Percentiles rank a stretch among this genome's conserved stretches.
phyloP scores from a whole-genome alignment of 2,329 filamentous ascomycete genomes.

The Verticillium klebahnii region DNA sequence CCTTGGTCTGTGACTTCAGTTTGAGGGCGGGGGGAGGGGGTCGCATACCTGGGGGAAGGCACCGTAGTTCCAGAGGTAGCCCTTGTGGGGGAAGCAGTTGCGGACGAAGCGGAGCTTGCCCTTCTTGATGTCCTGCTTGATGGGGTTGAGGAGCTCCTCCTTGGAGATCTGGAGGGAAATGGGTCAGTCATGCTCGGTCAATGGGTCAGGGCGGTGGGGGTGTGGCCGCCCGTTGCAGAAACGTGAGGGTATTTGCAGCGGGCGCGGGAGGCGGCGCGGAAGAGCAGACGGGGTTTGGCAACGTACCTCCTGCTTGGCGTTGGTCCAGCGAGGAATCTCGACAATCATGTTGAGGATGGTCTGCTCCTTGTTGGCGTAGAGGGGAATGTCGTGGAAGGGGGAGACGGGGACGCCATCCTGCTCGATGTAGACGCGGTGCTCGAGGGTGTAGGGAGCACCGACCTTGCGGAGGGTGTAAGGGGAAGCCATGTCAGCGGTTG shows the following conservation, averaged over 20 bases:
- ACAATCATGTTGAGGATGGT: slow-evolving; percentile 98
- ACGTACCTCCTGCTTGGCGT: slow-evolving; percentile 96
- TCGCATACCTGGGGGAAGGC: slow-evolving; percentile 87
- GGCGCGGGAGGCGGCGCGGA: slow-evolving; percentile 2
- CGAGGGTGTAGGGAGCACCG: slow-evolving; percentile 84
- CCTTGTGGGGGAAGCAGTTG: slow-evolving; percentile 99
- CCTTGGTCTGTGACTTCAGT: not conserved
- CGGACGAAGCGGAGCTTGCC: slow-evolving; percentile 98
- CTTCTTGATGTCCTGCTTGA: slow-evolving; percentile 99
- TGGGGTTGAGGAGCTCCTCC: slow-evolving; percentile 96
- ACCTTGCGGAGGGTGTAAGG: slow-evolving; percentile 80
- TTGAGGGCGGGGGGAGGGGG: not conserved
- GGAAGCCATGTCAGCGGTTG: slow-evolving; percentile 44
- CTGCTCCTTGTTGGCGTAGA: slow-evolving; percentile 95
- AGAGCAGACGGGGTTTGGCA: not conserved
- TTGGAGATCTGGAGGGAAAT: slow-evolving; percentile 77
- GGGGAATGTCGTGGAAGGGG: slow-evolving; percentile 96
- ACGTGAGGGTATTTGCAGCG: not conserved
- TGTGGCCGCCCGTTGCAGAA: not conserved
- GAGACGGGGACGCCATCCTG: slow-evolving; percentile 93
- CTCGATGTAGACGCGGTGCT: slow-evolving; percentile 97
- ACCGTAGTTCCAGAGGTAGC: slow-evolving; percentile 99
- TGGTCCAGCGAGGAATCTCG: slow-evolving; percentile 99
- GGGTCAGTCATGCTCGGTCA: slow-evolving; percentile 2
- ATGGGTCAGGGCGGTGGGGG: slow-evolving; percentile 8